phyloP scores from a whole-genome alignment of 169 alveolate species.

The Neospora caninum region DNA sequence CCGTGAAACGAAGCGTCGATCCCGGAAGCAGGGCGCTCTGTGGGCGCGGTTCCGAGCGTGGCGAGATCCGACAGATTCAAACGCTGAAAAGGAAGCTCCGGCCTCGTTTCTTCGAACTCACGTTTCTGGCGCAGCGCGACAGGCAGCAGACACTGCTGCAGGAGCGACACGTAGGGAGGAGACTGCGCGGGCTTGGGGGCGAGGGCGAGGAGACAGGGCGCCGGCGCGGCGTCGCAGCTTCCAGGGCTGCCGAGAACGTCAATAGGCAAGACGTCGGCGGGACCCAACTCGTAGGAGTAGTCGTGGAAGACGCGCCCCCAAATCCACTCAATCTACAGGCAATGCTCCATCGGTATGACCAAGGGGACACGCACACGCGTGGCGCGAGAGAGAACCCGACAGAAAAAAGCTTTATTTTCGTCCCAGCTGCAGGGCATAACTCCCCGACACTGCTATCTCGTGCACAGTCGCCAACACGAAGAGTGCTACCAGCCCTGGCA shows the following conservation, averaged over 20 bases:
- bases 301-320: slow-evolving; percentile 41
- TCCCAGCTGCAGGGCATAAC: too few species aligned
- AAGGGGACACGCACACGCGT: too few species aligned
- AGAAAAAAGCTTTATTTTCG: not conserved
- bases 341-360: too few species aligned
- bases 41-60: not conserved
- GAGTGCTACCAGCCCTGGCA: too few species aligned
- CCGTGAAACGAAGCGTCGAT: too few species aligned
- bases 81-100: slow-evolving; percentile 3
- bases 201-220: not conserved
- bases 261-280: not conserved
- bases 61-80: slow-evolving; percentile 13
- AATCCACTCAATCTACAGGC: slow-evolving; percentile 7
- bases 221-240: not conserved
- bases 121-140: not conserved
- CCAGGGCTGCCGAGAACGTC: not conserved
- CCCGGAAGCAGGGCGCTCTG: not conserved
- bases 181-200: not conserved
- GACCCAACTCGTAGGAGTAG: slow-evolving; percentile 28
- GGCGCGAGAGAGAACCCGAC: not conserved
- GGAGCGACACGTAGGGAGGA: not conserved
- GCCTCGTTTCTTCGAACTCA: not conserved
- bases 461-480: too few species aligned
- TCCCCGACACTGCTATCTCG: too few species aligned
- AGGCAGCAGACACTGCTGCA: not conserved